Percentiles rank a stretch among this genome's conserved stretches.
Evolutionary conservation across 106 monocot genomes (phyloP).

Genomic region (Acorus gramineus): DNA sequence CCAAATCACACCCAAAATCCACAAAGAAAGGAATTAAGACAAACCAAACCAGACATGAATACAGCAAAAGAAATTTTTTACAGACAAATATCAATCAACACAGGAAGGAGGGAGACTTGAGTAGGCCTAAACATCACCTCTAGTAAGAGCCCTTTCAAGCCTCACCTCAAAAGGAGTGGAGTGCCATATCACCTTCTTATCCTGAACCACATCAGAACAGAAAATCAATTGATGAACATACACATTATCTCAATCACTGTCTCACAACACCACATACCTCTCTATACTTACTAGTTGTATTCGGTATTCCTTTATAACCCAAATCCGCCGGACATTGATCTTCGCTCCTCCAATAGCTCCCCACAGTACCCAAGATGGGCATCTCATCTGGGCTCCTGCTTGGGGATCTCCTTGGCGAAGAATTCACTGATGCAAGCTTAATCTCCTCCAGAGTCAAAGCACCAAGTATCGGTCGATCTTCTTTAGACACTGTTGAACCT

Average conservation of each 20-base stretch:
- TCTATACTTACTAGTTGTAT: constrained; percentile 66
- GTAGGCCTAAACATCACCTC: constrained; percentile 14
- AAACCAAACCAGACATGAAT: no score
- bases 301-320: constrained; percentile 46
- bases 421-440: constrained; percentile 24
- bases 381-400: constrained; percentile 59
- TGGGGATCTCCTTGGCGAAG: constrained; percentile 56
- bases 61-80: no score
- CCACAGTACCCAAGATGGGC: constrained; percentile 71
- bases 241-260: no score
- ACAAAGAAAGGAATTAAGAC: no score
- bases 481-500: constrained; percentile 27
- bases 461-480: constrained; percentile 73
- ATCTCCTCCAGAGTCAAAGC: constrained; percentile 75
- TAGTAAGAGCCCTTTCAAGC: constrained; percentile 42
- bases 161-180: constrained; percentile 59
- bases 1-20: no score
- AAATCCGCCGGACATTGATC: constrained; percentile 10
- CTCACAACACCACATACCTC: constrained; percentile 24
- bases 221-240: not conserved
- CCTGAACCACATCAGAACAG: constrained; percentile 18
- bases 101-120: no score
- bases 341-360: constrained; percentile 54
- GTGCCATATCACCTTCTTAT: constrained; percentile 58
- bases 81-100: no score